Base-by-base conservation (phyloP, 2,329 filamentous ascomycete species). In the Penicillium brevicompactum region DNA sequence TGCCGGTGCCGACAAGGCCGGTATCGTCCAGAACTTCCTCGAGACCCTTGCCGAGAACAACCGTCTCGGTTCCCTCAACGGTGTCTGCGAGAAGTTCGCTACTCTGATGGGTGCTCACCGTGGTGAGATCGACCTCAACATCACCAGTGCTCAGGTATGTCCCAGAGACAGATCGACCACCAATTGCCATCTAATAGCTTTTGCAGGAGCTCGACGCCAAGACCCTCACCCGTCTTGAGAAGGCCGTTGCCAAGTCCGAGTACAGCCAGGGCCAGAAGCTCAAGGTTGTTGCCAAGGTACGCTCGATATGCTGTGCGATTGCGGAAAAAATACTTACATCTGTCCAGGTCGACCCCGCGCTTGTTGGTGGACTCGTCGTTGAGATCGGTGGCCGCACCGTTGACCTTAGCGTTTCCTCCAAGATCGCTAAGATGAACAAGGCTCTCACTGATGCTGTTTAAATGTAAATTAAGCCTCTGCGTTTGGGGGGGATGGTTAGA, bases 381-480 rank as follows among this genome's bases (percentile, higher is more conserved):
- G 93, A 97, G 82, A 89, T 97, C 67, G 93, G 92, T 72, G 93
- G 97, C 84, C 90, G 93, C 74, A 97, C 93, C 76, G 96, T 99
- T 74, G 94, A 99, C 80, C 89, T 97, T 68, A 94, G 89, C 79
- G 92, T 99, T 72, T 93, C 93, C 47, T 84, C 90, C 76, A 95
- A 93, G 85, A 89, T 99, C 79, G 85, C 90, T 77, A 96, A 92
- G 87, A 91, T 99, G 86, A 99, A 99, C 91, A 99, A 97, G 89
- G 88, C 96, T 76, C 89, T 99, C 75, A 92, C 85, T 69, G 94
- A 99, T 81, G 85, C 89, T 78, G 84, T 99, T 90, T 99, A 96
- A 90, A 92, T 77, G 74, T 67, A 65, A 66, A 65, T 63, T 65
- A 63, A 37, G 53, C 57, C 57, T 55, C 41, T 38, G 57, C 58